Evolutionary conservation across 2,329 filamentous ascomycete genomes (phyloP).

Genomic region (Cladosporium sp.): DNA sequence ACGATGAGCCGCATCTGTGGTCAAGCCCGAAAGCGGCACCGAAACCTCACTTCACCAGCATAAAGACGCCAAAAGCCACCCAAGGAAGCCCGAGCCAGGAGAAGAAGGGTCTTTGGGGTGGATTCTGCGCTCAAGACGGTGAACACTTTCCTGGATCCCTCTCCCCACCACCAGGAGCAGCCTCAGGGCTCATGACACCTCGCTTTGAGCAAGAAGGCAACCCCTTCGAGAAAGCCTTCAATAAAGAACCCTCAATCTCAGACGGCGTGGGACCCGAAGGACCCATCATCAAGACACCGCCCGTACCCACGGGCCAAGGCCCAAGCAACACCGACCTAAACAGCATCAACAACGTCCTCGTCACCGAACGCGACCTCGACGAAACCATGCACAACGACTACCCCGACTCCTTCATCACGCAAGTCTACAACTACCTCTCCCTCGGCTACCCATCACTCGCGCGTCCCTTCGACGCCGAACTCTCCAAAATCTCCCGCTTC

Average conservation of each 20-base stretch:
- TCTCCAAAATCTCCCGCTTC: constrained; percentile 75
- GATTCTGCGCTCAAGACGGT: constrained; percentile 54
- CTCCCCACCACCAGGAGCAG: constrained; percentile 4
- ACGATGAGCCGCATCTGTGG: constrained; percentile 22
- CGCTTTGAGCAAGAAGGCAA: constrained; percentile 34
- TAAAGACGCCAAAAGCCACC: constrained; percentile 11
- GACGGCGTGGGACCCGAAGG: neutral
- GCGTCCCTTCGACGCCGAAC: constrained; percentile 75
- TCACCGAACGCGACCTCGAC: constrained; percentile 39
- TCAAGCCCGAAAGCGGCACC: constrained; percentile 10
- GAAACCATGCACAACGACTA: constrained; percentile 60
- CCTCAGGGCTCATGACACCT: constrained; percentile 50
- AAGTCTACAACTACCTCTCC: constrained; percentile 96
- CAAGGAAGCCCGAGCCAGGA: constrained; percentile 1
- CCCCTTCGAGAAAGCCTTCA: constrained; percentile 36
- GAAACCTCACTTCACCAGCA: constrained; percentile 14
- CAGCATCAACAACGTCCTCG: constrained; percentile 39
- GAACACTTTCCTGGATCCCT: constrained; percentile 25
- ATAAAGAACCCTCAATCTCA: constrained; percentile 21
- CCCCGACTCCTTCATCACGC: constrained; percentile 79
- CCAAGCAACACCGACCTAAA: constrained; percentile 16
- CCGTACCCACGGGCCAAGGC: constrained; percentile 18
- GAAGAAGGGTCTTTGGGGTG: constrained; percentile 66
- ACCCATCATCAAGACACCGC: constrained; percentile 19
- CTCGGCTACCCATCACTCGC: constrained; percentile 87